Base-by-base conservation (phyloP, 768 basidiomycete genomes). In the Rossbeevera mucosa region DNA sequence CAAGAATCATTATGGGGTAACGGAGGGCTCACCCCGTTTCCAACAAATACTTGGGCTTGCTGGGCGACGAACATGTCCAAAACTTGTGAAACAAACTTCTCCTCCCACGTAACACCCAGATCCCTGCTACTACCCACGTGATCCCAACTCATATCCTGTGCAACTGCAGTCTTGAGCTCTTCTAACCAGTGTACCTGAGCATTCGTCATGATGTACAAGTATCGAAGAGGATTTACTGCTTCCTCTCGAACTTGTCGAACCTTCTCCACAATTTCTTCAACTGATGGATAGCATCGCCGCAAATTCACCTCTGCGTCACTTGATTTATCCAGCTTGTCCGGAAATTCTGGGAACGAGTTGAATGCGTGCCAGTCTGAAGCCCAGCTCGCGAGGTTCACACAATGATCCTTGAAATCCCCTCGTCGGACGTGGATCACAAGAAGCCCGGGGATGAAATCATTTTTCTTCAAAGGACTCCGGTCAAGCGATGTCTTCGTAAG, bases 21-120 rank as follows among this genome's bases (percentile, higher is more conserved):
- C 5, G 28, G 7, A 18, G 7, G 18, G 57, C 78, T 57, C 38
- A 79, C 78, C 59, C 80, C 81, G 47, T 81, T 81, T 1, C 80
- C 81, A 38, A 82, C 64, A 52, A 82, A 76, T 20, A 75, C 70
- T 52, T 79, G 73, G 12, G 80, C 77, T 44, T 69, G 64, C 50
- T 72, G 65, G 18, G 73, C 78, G 31, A 81, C 66, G 45, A 71
- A 70, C 78, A 82, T 81, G 58, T 81, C 80, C 48, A 80, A 49
- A 33, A 71, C 73, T 57, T 79, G 75, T 13, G 68, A 66, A 36
- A 77, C 71, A 44, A 71, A 74, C 48, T 66, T 64, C 59, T 82
- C 70, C 56, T 78, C 75, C 62, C 62, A 63, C 5, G 67, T 73
- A 5, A 79, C 28, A 21, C 57, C 50, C 49, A 82, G 48, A 45